Conservation (phyloP, 2,329 filamentous ascomycete species). For the Coniella lustricola region DNA sequence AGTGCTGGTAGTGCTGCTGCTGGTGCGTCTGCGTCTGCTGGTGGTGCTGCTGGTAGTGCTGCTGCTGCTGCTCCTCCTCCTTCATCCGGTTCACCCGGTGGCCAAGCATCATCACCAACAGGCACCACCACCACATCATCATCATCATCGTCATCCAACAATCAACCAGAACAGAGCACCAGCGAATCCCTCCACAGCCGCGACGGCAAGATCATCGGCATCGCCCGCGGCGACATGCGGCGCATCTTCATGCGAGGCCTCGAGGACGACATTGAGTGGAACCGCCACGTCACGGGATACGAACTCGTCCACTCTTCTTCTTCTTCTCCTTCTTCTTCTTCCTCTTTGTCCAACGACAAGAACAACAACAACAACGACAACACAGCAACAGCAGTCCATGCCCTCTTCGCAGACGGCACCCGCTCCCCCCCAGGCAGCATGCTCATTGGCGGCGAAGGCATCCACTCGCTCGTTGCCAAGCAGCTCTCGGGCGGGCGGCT, state of each 20-base stretch:
- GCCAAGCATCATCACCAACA: too few species aligned
- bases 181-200: constrained; percentile 35
- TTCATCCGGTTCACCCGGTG: too few species aligned
- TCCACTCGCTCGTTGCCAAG: constrained; percentile 52
- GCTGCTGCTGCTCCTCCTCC: too few species aligned
- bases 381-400: constrained; percentile 38
- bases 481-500: constrained; percentile 51
- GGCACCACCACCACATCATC: too few species aligned
- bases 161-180: not conserved
- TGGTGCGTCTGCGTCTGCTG: too few species aligned
- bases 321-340: too few species aligned
- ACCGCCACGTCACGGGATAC: constrained; percentile 49
- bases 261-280: constrained; percentile 49
- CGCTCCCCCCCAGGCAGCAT: constrained; percentile 52
- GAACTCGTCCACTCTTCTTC: constrained; percentile 36
- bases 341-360: too few species aligned
- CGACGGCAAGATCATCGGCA: constrained; percentile 53
- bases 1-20: too few species aligned
- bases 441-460: constrained; percentile 56
- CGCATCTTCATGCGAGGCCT: constrained; percentile 49
- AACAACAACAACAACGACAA: too few species aligned
- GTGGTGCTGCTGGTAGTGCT: not conserved
- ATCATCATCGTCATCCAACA: too few species aligned
- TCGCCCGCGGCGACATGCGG: constrained; percentile 57
- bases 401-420: constrained; percentile 53